Evolutionary conservation across 305 asterid genomes (phyloP), one percentile per base, ranked within the genome.

Genomic region (Rubia balearica): DNA sequence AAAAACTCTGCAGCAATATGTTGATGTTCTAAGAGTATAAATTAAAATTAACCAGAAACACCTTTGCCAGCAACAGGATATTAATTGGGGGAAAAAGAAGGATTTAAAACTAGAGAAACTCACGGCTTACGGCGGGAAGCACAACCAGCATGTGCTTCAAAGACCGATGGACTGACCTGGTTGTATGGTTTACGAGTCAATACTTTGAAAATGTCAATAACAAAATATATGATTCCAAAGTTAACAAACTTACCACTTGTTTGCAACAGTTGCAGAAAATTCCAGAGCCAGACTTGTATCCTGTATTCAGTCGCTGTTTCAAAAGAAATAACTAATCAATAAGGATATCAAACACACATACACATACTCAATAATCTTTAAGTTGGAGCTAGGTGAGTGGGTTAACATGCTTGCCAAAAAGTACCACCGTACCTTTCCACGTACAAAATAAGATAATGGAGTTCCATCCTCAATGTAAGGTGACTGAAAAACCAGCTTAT

Each of bases 121-220:
- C 78, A 91, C 99, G 97, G 98, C 81, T 91, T 94, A 62, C 96
- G 85, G 22, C 96, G 95, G n/a, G 97, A 82, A 78, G 90, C 81
- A 73, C 76, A 87, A 74, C 96, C 98, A 71, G 98, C 98, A 91
- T 91, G 98, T 59, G 83, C 85, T 87, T 93, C 98, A 82, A 93
- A 93, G 71, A 77, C 84, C 17, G 98, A 93, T 46, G 98, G 92
- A 76, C 97, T 93, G 73, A 93, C 95, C 98, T 91, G 85, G 82
- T 73, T 61, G 73, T 30, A 71, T 73, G 71, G 61, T 27, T 75
- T 53, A 51, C 76, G 27, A 24, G 59, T 70, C 71, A 85, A 72
- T 75, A 72, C 56, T 76, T 79, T 14, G 73, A n/a, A 30, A 12
- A 51, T 62, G 46, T 62, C 7, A 62, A 62, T 36, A 36, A 62